Conservation (phyloP, 257 asterid genomes). For the Echium plantagineum region DNA sequence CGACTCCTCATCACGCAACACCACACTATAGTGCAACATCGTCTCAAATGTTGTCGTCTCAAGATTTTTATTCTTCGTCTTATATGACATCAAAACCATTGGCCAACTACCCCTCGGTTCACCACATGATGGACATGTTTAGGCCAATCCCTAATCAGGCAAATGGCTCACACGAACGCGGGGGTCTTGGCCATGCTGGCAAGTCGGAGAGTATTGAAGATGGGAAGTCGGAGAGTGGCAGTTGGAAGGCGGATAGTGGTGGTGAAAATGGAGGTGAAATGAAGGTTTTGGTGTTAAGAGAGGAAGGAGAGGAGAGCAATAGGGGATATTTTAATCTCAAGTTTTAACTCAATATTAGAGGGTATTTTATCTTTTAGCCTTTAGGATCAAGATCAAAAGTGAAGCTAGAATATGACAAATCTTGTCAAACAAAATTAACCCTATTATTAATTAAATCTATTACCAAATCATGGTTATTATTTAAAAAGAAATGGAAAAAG, state of each 20-base stretch:
- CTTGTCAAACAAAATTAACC: no score
- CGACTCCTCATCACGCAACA: slow-evolving; percentile 10
- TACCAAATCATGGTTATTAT: no score
- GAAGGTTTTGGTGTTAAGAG: slow-evolving; percentile 20
- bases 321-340: slow-evolving; percentile 51
- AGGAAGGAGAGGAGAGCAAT: slow-evolving; percentile 49
- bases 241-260: slow-evolving; percentile 80
- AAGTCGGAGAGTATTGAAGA: slow-evolving; percentile 79
- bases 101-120: slow-evolving; percentile 31
- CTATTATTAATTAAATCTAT: no score
- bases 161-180: slow-evolving; percentile 49
- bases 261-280: slow-evolving; percentile 50
- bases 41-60: slow-evolving; percentile 15
- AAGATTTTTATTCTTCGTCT: slow-evolving; percentile 50
- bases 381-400: no score
- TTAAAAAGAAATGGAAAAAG: no score
- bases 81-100: slow-evolving; percentile 26
- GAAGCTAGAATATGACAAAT: no score
- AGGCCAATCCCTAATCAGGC: slow-evolving; percentile 30
- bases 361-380: no score
- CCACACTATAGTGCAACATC: slow-evolving; percentile 29
- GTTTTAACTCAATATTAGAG: slow-evolving; percentile 20
- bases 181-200: slow-evolving; percentile 34
- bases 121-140: slow-evolving; percentile 55
- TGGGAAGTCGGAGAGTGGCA: slow-evolving; percentile 79